These are phyloP conservation scores for Suillus subluteus DNA, from an alignment of 768 basidiomycete genomes.

Conservation along the genomic window DNA sequence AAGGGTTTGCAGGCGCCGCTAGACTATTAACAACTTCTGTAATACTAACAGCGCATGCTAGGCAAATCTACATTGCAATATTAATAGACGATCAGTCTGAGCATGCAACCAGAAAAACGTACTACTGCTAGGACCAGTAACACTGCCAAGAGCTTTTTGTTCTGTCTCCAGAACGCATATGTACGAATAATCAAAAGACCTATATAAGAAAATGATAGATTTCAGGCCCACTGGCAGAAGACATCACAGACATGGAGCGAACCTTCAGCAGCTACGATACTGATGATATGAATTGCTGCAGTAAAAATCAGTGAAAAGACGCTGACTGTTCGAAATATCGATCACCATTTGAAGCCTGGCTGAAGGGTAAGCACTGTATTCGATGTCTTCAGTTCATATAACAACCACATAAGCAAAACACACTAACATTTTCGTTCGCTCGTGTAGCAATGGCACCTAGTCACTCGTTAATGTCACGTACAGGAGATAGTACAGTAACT, in stretches of 20 bases:
- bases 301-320: neutral
- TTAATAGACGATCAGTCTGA: neutral
- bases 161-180: slow-evolving; percentile 9
- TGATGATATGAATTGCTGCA: slow-evolving; percentile 9
- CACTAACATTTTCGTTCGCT: neutral
- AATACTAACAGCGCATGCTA: neutral
- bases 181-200: slow-evolving; percentile 7
- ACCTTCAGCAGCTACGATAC: slow-evolving; percentile 7
- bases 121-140: slow-evolving; percentile 7
- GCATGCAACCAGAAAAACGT: neutral
- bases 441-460: slow-evolving; percentile 4
- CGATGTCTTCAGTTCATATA: neutral
- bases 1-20: neutral
- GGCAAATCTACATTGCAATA: neutral
- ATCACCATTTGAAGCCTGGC: neutral
- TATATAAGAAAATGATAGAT: neutral
- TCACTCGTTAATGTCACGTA: neutral
- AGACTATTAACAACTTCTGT: neutral
- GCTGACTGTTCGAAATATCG: neutral
- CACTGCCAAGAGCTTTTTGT: slow-evolving; percentile 3
- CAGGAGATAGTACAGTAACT: neutral
- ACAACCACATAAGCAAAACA: neutral
- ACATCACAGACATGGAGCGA: neutral
- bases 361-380: neutral
- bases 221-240: neutral